Evolutionary conservation across 768 basidiomycete species (phyloP).

Genomic region (Pluteus cervinus): DNA sequence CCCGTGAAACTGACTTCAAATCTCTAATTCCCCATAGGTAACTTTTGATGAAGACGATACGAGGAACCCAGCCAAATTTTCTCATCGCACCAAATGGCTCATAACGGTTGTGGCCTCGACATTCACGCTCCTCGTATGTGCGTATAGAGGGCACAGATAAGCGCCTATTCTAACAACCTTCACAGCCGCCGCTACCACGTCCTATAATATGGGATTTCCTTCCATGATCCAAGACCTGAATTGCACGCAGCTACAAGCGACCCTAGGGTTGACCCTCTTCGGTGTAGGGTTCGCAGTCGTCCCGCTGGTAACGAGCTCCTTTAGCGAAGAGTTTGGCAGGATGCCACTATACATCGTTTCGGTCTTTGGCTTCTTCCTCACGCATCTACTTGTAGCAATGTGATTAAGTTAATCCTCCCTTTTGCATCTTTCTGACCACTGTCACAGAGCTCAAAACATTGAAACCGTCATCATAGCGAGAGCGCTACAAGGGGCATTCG

Average conservation of each 20-base stretch:
- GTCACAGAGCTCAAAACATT: conserved; percentile 38
- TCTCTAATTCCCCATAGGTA: too few relatives aligned
- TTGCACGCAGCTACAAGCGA: conserved; percentile 39
- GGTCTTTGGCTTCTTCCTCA: conserved; percentile 39
- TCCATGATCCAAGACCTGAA: conserved; percentile 50
- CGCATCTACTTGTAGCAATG: conserved; percentile 44
- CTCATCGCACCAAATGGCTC: conserved; percentile 18
- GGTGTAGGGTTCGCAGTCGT: conserved; percentile 56
- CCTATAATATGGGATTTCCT: conserved; percentile 50
- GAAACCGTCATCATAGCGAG: conserved; percentile 61
- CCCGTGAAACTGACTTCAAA: too few relatives aligned
- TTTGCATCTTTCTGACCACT: too few relatives aligned
- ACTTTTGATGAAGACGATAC: conserved; percentile 27
- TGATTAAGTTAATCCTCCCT: conserved; percentile 19
- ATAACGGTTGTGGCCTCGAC: conserved; percentile 36
- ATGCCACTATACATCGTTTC: conserved; percentile 53
- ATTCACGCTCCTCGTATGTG: conserved; percentile 43
- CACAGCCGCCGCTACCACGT: conserved; percentile 44
- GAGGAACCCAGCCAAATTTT: conserved; percentile 34
- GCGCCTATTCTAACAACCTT: conserved; percentile 1
- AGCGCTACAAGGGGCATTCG: conserved; percentile 61
- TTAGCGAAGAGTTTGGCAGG: conserved; percentile 71
- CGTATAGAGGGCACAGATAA: too few relatives aligned
- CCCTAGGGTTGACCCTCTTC: conserved; percentile 45
- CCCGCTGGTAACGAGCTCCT: conserved; percentile 60